A percentile compares a stretch with the other conserved stretches of the same genome.
Conservation (phyloP, 2,329 filamentous ascomycete species). For the Fusarium sp. region DNA sequence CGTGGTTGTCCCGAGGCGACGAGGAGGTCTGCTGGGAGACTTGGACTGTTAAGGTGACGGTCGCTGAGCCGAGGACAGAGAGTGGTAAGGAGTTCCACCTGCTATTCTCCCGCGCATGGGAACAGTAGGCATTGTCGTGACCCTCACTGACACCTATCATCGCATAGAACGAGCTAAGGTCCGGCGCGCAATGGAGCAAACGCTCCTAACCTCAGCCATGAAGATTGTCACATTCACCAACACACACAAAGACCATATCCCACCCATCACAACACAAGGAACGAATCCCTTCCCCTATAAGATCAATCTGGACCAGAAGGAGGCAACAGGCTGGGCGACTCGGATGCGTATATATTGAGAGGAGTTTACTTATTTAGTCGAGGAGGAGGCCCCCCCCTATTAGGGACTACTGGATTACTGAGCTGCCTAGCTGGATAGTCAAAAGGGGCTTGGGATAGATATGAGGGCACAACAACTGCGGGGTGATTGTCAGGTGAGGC, state of each 20-base stretch:
- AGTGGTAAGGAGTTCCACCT: constrained; percentile 69
- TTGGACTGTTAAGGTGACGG: constrained; percentile 94
- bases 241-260: constrained; percentile 93
- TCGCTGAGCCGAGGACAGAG: constrained; percentile 89
- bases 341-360: constrained; percentile 79
- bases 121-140: neutral
- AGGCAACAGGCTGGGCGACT: constrained; percentile 78
- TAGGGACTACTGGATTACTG: neutral
- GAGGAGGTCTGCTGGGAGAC: constrained; percentile 98
- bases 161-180: constrained; percentile 84
- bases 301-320: constrained; percentile 88
- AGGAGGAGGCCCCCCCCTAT: neutral
- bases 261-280: constrained; percentile 93
- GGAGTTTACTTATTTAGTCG: neutral
- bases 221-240: constrained; percentile 92
- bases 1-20: constrained; percentile 82
- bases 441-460: neutral
- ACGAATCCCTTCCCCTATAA: constrained; percentile 97
- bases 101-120: neutral
- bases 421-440: neutral
- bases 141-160: neutral
- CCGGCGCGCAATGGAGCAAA: constrained; percentile 90
- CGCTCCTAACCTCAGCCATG: constrained; percentile 85
- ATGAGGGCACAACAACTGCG: neutral
- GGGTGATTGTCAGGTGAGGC: neutral